A percentile compares a stretch with the other conserved stretches of the same genome.
These are phyloP conservation scores for Acmispon strigosus DNA, from an alignment of 306 rosid species.

Conservation along the genomic window DNA sequence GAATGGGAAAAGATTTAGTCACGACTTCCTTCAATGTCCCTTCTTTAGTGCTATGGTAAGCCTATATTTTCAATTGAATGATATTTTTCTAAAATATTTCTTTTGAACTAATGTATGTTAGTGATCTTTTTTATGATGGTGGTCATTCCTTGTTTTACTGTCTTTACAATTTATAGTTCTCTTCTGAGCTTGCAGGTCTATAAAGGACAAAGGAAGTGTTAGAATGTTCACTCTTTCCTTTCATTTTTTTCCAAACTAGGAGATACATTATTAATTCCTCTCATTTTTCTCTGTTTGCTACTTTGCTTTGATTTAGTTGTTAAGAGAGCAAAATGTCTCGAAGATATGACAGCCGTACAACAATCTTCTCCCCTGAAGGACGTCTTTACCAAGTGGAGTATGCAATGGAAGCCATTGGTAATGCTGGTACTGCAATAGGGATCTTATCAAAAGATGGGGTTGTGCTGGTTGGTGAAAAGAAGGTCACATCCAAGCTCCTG, in stretches of 20 bases:
- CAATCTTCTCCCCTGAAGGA: conserved; percentile 50
- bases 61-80: background rate
- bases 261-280: background rate
- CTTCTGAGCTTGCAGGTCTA: background rate
- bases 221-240: background rate
- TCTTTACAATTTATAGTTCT: background rate
- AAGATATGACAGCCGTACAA: conserved; percentile 50
- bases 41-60: background rate
- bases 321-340: conserved; percentile 37
- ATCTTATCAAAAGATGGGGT: conserved; percentile 47
- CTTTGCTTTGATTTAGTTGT: background rate
- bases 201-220: background rate
- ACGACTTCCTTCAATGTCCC: background rate
- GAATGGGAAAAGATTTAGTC: background rate
- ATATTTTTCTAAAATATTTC: background rate
- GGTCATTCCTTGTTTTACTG: background rate
- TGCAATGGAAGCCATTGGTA: conserved; percentile 52
- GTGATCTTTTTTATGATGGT: background rate
- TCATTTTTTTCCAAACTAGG: background rate
- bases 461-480: conserved; percentile 46
- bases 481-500: conserved; percentile 46
- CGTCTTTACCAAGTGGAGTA: conserved; percentile 53
- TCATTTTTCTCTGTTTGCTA: conserved; percentile 1
- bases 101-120: background rate
- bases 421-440: conserved; percentile 50